Percentiles rank a stretch among this genome's conserved stretches.
phyloP scores from a whole-genome alignment of 441 rosid species.

The Adansonia madagascariensis region DNA sequence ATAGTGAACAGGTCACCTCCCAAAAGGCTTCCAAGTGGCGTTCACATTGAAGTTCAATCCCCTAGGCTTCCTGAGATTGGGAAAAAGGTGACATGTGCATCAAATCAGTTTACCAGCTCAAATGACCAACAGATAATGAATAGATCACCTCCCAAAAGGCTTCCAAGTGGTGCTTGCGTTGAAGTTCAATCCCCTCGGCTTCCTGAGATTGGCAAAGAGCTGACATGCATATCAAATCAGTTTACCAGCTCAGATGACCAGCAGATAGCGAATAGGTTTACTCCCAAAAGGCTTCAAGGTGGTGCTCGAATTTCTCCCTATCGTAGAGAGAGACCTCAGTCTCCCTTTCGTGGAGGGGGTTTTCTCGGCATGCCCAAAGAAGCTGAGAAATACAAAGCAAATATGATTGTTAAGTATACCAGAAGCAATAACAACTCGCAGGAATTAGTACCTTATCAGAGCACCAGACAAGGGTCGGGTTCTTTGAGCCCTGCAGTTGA shows the following conservation, averaged over 20 bases:
- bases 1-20: conserved; percentile 58
- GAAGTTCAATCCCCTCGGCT: conserved; percentile 48
- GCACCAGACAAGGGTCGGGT: conserved; percentile 39
- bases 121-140: conserved; percentile 45
- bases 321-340: conserved; percentile 53
- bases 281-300: conserved; percentile 61
- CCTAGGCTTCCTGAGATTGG: conserved; percentile 39
- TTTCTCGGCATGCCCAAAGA: conserved; percentile 58
- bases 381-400: conserved; percentile 42
- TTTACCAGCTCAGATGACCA: conserved; percentile 46
- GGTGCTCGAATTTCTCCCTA: conserved; percentile 48
- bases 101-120: conserved; percentile 45
- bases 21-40: conserved; percentile 46
- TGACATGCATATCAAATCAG: conserved; percentile 48
- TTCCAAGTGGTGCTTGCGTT: conserved; percentile 38
- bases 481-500: conserved; percentile 54
- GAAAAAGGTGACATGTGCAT: conserved; percentile 48
- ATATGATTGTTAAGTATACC: conserved; percentile 37
- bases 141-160: conserved; percentile 64
- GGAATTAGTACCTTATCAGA: conserved; percentile 50
- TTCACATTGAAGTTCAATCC: conserved; percentile 42
- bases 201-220: conserved; percentile 39
- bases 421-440: conserved; percentile 59
- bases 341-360: conserved; percentile 55
- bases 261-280: conserved; percentile 45